These are phyloP conservation scores for Xanthoconium separans DNA, from an alignment of 1,284 basidiomycete genomes.

Conservation along the genomic window DNA sequence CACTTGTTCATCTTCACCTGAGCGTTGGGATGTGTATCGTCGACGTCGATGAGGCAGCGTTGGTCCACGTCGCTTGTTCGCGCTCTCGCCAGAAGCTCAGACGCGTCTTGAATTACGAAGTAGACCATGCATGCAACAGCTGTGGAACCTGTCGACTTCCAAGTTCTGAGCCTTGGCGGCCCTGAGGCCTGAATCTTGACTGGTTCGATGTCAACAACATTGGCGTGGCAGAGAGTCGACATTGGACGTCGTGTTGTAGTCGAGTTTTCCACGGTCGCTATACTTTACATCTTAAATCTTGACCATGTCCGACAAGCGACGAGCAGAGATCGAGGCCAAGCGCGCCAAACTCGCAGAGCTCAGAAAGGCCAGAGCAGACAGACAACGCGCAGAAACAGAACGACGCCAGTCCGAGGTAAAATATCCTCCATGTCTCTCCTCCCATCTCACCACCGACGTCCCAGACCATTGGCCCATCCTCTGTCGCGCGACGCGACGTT, in stretches of 20 bases:
- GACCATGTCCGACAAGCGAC: constrained; percentile 51
- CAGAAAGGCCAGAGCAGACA: constrained; percentile 67
- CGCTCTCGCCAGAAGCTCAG: not conserved
- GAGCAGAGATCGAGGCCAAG: constrained; percentile 91
- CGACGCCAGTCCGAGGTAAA: constrained; percentile 48
- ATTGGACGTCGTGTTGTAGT: too few species aligned
- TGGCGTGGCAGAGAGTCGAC: too few species aligned
- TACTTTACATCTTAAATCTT: too few species aligned
- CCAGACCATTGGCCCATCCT: constrained; percentile 36
- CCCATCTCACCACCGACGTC: not conserved
- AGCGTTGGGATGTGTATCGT: not conserved
- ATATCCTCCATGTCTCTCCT: not conserved
- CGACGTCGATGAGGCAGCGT: not conserved
- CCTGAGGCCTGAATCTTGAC: not conserved
- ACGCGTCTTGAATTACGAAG: not conserved
- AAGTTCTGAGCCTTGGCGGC: not conserved
- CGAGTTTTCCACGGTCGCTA: constrained; percentile 21
- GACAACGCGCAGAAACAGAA: constrained; percentile 61
- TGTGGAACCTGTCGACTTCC: not conserved
- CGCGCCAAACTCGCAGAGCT: constrained; percentile 85
- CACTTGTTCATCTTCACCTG: constrained; percentile 3
- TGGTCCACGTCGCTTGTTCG: not conserved
- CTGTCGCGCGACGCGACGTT: constrained; percentile 52
- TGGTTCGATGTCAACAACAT: too few species aligned
- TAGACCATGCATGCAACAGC: too few species aligned